Conservation (phyloP, 2,329 filamentous ascomycete genomes). For the Pseudogymnoascus sp. region DNA sequence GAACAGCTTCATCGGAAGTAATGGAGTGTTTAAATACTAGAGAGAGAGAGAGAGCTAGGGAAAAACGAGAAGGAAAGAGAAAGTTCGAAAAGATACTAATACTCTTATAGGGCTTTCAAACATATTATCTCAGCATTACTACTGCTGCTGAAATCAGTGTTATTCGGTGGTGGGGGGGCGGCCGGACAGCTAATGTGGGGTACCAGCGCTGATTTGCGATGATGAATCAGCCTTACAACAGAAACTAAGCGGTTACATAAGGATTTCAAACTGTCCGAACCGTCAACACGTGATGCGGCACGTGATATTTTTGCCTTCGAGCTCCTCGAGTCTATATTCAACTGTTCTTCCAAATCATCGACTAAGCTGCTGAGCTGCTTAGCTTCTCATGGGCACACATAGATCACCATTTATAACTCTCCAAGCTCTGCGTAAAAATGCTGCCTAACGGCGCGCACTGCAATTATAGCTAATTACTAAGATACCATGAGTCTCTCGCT, state of each 20-base stretch:
- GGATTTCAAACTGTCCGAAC: not conserved
- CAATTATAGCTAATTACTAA: not conserved
- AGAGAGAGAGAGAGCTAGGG: not conserved
- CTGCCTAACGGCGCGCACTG: not conserved
- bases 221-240: slow-evolving; percentile 1
- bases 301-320: not conserved
- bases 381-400: not conserved
- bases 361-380: not conserved
- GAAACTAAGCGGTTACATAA: not conserved
- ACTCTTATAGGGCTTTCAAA: not conserved
- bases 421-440: not conserved
- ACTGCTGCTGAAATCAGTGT: not conserved
- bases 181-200: not conserved
- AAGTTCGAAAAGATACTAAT: not conserved
- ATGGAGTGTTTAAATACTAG: not conserved
- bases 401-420: not conserved
- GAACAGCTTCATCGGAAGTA: slow-evolving; percentile 21
- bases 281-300: not conserved
- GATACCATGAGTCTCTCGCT: not conserved
- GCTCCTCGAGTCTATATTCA: not conserved
- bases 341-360: not conserved
- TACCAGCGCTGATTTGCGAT: not conserved
- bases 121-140: slow-evolving; percentile 4
- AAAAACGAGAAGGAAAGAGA: not conserved
- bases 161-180: not conserved